These are phyloP conservation scores for Ustilago tritici DNA, from an alignment of 1,284 basidiomycete genomes.

Conservation along the genomic window DNA sequence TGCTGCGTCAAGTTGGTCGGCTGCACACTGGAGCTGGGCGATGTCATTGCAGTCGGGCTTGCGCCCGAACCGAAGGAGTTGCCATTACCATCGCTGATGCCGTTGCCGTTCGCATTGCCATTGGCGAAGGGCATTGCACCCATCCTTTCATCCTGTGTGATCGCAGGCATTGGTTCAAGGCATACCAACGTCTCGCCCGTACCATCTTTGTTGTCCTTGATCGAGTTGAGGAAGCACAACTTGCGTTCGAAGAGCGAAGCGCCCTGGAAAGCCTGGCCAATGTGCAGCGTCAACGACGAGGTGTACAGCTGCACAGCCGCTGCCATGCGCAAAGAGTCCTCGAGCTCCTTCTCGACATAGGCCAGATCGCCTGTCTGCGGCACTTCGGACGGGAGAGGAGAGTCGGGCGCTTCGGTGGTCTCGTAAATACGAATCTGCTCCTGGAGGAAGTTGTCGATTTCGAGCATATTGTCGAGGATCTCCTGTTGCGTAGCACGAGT, in stretches of 20 bases:
- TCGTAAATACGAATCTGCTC: slow-evolving; percentile 58
- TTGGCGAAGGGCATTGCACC: slow-evolving; percentile 13
- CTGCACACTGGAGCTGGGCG: slow-evolving; percentile 13
- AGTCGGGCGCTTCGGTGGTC: slow-evolving; percentile 32
- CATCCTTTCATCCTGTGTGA: slow-evolving; percentile 29
- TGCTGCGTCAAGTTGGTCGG: slow-evolving; percentile 34
- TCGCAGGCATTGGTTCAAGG: slow-evolving; percentile 57
- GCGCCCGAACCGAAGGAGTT: not conserved
- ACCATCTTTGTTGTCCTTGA: slow-evolving; percentile 53
- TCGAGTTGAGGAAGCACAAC: slow-evolving; percentile 65
- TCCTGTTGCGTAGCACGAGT: slow-evolving; percentile 54
- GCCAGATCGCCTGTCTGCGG: slow-evolving; percentile 36
- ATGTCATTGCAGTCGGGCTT: slow-evolving; percentile 11
- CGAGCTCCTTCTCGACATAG: slow-evolving; percentile 56
- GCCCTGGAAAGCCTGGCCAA: slow-evolving; percentile 65
- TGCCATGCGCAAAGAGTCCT: slow-evolving; percentile 52
- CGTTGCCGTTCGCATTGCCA: slow-evolving; percentile 5
- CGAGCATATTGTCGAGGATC: slow-evolving; percentile 60
- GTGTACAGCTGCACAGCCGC: slow-evolving; percentile 65
- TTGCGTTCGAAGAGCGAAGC: slow-evolving; percentile 65
- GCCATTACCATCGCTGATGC: slow-evolving; percentile 16
- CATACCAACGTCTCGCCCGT: slow-evolving; percentile 39
- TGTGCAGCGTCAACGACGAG: slow-evolving; percentile 61
- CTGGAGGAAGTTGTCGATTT: slow-evolving; percentile 59
- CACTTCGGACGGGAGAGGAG: slow-evolving; percentile 33